Evolutionary conservation across 2,329 filamentous ascomycete species (phyloP).

Genomic region (Fusarium liriodendri): DNA sequence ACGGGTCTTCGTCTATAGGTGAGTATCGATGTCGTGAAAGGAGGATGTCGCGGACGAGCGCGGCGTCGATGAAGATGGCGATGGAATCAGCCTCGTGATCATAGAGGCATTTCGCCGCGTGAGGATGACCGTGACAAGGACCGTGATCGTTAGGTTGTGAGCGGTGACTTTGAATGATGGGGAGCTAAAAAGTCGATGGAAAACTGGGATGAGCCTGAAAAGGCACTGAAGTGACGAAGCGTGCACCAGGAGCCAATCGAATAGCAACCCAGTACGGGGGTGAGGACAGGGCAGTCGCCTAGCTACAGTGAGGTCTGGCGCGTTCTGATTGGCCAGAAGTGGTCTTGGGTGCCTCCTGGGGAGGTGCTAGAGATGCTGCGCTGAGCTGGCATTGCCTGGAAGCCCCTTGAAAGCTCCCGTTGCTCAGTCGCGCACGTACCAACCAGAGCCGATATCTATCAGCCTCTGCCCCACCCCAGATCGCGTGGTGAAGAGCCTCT

Average conservation of each 20-base stretch:
- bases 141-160: constrained; percentile 36
- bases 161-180: constrained; percentile 38
- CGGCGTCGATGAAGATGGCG: constrained; percentile 32
- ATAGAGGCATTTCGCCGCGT: constrained; percentile 44
- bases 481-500: constrained; percentile 38
- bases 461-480: constrained; percentile 31
- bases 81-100: constrained; percentile 39
- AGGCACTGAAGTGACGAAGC: constrained; percentile 43
- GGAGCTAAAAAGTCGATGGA: constrained; percentile 26
- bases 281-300: constrained; percentile 28
- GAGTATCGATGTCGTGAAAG: constrained; percentile 18
- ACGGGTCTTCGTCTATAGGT: constrained; percentile 3
- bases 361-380: constrained; percentile 35
- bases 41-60: constrained; percentile 19
- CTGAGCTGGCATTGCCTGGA: constrained; percentile 41
- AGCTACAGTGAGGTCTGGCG: constrained; percentile 32
- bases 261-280: constrained; percentile 31
- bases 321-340: constrained; percentile 32
- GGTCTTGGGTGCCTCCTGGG: constrained; percentile 10
- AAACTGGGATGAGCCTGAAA: constrained; percentile 36
- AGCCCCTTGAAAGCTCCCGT: constrained; percentile 29
- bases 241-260: constrained; percentile 41
- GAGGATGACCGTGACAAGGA: constrained; percentile 31
- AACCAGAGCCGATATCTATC: constrained; percentile 16
- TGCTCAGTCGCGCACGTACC: constrained; percentile 15